Evolutionary conservation across 352 stramenopile genomes (phyloP).

Genomic region (Pythium aquatile): DNA sequence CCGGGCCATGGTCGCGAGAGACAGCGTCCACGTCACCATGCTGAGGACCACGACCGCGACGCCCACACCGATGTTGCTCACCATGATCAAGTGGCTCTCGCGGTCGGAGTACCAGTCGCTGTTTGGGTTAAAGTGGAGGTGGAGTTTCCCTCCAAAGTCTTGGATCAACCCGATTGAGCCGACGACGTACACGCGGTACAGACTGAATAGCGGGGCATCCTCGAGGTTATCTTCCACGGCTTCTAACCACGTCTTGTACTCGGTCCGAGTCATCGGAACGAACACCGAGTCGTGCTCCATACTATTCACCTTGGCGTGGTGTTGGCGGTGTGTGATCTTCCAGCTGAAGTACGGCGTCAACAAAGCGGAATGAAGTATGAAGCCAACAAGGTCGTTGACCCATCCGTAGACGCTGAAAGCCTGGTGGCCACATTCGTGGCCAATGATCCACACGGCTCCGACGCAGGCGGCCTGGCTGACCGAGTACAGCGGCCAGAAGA

Average conservation of each 20-base stretch:
- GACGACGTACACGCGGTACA: constrained; percentile 94
- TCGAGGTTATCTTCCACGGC: constrained; percentile 70
- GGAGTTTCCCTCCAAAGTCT: constrained; percentile 80
- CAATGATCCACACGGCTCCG: constrained; percentile 39
- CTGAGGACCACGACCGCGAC: constrained; percentile 56
- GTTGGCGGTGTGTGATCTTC: constrained; percentile 94
- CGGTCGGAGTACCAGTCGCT: constrained; percentile 96
- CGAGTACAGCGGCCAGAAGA: constrained; percentile 93
- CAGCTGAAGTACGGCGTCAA: constrained; percentile 99
- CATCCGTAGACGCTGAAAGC: constrained; percentile 90
- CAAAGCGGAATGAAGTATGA: constrained; percentile 95
- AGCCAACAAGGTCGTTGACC: constrained; percentile 96
- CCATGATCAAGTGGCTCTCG: constrained; percentile 90
- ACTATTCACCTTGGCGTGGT: constrained; percentile 95
- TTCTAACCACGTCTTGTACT: constrained; percentile 47
- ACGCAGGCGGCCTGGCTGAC: constrained; percentile 83
- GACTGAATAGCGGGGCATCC: constrained; percentile 92
- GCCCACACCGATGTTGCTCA: constrained; percentile 92
- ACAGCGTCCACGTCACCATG: constrained; percentile 58
- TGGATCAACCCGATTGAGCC: constrained; percentile 95
- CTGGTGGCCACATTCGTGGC: neutral
- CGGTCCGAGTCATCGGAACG: constrained; percentile 84
- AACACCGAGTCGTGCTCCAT: constrained; percentile 98
- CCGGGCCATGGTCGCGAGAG: constrained; percentile 79
- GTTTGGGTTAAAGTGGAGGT: constrained; percentile 94